A percentile compares a stretch with the other conserved stretches of the same genome.
phyloP scores from a whole-genome alignment of 345 rosid species.

The Populus ilicifolia region DNA sequence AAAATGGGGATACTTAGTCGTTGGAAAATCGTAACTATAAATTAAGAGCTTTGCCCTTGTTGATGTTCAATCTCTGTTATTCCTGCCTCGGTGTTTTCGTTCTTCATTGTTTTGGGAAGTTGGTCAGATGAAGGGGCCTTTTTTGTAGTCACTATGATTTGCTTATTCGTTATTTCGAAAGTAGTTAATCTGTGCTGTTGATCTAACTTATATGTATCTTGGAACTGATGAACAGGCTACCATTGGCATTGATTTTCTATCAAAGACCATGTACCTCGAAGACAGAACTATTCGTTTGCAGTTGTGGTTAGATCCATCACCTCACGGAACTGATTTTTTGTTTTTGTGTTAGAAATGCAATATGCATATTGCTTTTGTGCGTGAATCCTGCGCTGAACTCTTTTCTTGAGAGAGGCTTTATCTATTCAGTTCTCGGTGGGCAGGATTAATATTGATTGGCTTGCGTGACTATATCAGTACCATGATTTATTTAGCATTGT shows the following conservation, averaged over 20 bases:
- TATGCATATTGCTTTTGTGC: neutral
- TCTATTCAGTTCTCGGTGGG: neutral
- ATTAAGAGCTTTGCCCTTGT: neutral
- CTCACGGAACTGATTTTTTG: neutral
- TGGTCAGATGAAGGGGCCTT: neutral
- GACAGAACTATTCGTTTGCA: slow-evolving; percentile 26
- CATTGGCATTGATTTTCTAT: slow-evolving; percentile 24
- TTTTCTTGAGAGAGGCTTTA: neutral
- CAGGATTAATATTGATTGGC: neutral
- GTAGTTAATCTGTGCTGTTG: neutral
- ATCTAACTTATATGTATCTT: neutral
- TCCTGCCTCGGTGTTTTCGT: too few relatives aligned
- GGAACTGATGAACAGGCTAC: slow-evolving; percentile 18
- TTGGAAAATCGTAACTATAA: neutral
- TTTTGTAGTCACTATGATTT: neutral
- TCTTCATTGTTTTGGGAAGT: neutral
- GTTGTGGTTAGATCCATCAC: slow-evolving; percentile 15
- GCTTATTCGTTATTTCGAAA: neutral
- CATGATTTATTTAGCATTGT: neutral
- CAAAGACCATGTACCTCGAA: slow-evolving; percentile 24
- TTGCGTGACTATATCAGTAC: neutral
- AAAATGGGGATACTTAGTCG: neutral
- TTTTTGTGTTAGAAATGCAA: neutral
- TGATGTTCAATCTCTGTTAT: neutral
- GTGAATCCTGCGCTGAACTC: neutral